Base-by-base conservation (phyloP, 257 asterid genomes). In the Solanum virginianum region DNA sequence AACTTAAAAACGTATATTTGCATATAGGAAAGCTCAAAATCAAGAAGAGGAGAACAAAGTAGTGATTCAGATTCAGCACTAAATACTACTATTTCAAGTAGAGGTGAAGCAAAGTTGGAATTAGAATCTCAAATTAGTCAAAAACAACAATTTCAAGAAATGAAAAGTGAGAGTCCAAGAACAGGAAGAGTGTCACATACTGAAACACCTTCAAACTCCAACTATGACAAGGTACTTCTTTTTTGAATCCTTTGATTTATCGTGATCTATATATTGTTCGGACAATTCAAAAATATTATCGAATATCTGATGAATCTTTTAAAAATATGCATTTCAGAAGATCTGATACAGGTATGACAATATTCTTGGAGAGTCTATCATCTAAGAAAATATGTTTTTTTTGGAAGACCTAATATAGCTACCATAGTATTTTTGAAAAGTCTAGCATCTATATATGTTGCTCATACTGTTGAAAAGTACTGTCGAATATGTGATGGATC, bases 11-110 rank as follows among this genome's bases (percentile, higher is more conserved):
- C 1, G 5, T 6, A 10, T 79, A 3, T 84, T 62, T 83, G 80
- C 13, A 82, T 89, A 69, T 59, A 68, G 80, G 86, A 83, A 53
- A 82, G 91, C 95, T 95, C 95, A 86, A 95, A 93, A 92, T 91
- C 97, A 86, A 97, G 93, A 86, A 92, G 87, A 90, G 97, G 93
- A 88, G 97, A 90, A 84, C 97, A 90, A 86, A 97, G 97, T 82
- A 91, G 90, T 77, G 95, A 93, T 89, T 93, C 98, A 36, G 94
- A 90, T 29, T 93, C 95, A 86, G 95, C 90, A 59, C 86, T 90
- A 43, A 92, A 93, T 86, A 90, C 94, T 24, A 90, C 95, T 32
- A 86, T 91, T 83, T 89, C 88, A 68, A 90, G 87, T 87, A 87
- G 82, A 88, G 72, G 91, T 56, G 91, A 91, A 84, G 56, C 86